A percentile compares a stretch with the other conserved stretches of the same genome.
Evolutionary conservation across 371 early-diverging fungal species (phyloP).

Genomic region (Rhizopus microsporus): DNA sequence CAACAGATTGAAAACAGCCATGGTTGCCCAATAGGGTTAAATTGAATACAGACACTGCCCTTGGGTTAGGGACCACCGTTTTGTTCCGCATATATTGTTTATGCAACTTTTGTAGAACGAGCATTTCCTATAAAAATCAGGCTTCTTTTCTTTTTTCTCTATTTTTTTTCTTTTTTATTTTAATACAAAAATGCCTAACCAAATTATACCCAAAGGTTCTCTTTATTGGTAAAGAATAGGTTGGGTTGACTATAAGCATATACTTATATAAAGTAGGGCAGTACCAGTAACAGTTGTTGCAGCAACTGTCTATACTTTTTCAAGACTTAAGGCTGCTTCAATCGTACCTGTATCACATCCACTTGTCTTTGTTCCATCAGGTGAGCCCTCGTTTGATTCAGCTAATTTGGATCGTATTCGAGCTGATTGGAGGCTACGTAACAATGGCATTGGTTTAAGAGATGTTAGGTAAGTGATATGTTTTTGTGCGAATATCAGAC

Average conservation of each 20-base stretch:
- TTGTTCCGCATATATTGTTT: no score
- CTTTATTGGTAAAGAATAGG: neutral
- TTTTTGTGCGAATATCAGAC: neutral
- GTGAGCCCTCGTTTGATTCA: constrained; percentile 35
- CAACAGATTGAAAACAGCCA: no score
- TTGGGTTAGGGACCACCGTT: no score
- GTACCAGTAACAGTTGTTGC: constrained; percentile 17
- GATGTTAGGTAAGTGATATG: constrained; percentile 39
- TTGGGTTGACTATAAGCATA: neutral
- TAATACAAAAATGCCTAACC: constrained; percentile 11
- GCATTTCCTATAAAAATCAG: neutral
- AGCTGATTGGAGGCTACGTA: constrained; percentile 42
- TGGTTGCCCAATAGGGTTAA: no score
- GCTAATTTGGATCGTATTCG: constrained; percentile 42
- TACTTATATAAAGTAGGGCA: constrained; percentile 10
- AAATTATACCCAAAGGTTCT: constrained; percentile 1
- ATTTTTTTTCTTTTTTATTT: neutral
- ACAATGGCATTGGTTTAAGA: constrained; percentile 43
- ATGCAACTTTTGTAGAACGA: no score
- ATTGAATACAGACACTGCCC: no score
- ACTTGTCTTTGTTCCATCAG: constrained; percentile 34
- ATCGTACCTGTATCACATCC: constrained; percentile 24
- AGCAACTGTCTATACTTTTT: constrained; percentile 13
- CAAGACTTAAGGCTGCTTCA: constrained; percentile 13
- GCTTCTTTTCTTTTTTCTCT: constrained; percentile 1